Evolutionary conservation across 768 basidiomycete species (phyloP).

Genomic region (Termitomyces sp.): DNA sequence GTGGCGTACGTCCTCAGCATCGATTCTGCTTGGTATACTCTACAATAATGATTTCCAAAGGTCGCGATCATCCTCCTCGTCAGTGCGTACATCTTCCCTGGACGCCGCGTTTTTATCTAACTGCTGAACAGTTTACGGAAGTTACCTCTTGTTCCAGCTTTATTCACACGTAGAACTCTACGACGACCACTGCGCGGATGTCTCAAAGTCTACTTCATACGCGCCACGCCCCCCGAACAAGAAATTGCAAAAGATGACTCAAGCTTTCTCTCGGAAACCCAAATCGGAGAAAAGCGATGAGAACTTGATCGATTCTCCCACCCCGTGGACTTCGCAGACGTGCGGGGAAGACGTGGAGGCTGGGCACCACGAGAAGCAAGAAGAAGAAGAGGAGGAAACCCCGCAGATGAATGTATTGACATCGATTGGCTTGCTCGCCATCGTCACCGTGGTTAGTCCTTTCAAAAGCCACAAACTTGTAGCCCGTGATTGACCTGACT

Average conservation of each 20-base stretch:
- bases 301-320: not conserved
- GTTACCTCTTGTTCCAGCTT: slow-evolving; percentile 77
- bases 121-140: slow-evolving; percentile 54
- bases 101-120: slow-evolving; percentile 29
- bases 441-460: slow-evolving; percentile 56
- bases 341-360: slow-evolving; percentile 4
- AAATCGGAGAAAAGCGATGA: slow-evolving; percentile 18
- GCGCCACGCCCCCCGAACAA: not conserved
- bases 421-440: slow-evolving; percentile 46
- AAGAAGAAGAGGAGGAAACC: slow-evolving; percentile 30
- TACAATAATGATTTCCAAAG: slow-evolving; percentile 24
- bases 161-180: slow-evolving; percentile 72
- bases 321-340: not conserved
- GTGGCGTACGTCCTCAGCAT: slow-evolving; percentile 46
- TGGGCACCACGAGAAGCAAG: not conserved
- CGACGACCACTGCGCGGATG: slow-evolving; percentile 36
- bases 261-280: not conserved
- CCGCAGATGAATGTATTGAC: slow-evolving; percentile 52
- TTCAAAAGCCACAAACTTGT: not conserved
- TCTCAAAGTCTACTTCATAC: slow-evolving; percentile 30
- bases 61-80: slow-evolving; percentile 73
- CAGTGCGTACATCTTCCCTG: slow-evolving; percentile 36
- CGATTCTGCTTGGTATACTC: not conserved
- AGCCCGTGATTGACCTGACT: slow-evolving; percentile 23
- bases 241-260: not conserved